Evolutionary conservation across 1,139 yeast genomes (phyloP).

Genomic region (Zygosaccharomyces sapae): DNA sequence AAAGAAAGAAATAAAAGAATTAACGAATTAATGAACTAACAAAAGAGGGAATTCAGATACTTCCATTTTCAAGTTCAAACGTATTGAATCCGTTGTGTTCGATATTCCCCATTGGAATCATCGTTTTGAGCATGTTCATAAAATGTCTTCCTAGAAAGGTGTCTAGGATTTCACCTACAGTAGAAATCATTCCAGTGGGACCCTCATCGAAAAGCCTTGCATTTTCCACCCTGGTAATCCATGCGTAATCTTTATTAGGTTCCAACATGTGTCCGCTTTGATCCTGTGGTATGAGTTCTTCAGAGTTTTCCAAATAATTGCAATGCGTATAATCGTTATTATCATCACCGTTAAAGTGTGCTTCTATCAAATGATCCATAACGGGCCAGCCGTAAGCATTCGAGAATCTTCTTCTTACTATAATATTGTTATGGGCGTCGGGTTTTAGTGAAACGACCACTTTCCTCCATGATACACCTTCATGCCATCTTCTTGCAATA

Average conservation of each 20-base stretch:
- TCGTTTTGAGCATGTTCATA: not conserved
- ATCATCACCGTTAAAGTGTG: conserved; percentile 46
- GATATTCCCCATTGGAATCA: not conserved
- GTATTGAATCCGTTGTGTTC: not conserved
- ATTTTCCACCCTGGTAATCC: conserved; percentile 49
- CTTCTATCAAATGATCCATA: conserved; percentile 68
- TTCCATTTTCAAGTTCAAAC: conserved; percentile 2
- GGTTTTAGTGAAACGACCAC: conserved; percentile 81
- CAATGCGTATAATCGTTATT: conserved; percentile 2
- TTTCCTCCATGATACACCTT: conserved; percentile 81
- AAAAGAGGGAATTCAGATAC: not conserved
- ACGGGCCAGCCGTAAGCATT: conserved; percentile 98
- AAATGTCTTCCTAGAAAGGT: conserved; percentile 23
- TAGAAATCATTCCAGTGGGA: conserved; percentile 64
- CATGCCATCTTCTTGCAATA: conserved; percentile 86
- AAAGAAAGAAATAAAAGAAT: not conserved
- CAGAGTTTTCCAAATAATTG: not conserved
- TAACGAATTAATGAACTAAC: not conserved
- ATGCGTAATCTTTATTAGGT: conserved; percentile 35
- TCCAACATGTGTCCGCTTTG: conserved; percentile 57
- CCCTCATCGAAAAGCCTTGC: conserved; percentile 62
- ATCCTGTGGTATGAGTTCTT: conserved; percentile 47
- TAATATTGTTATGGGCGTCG: conserved; percentile 92
- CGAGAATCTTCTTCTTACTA: conserved; percentile 81
- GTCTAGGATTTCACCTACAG: conserved; percentile 50